A percentile compares a stretch with the other conserved stretches of the same genome.
phyloP scores from a whole-genome alignment of 2,329 filamentous ascomycete genomes.

The Colletotrichum melonis region DNA sequence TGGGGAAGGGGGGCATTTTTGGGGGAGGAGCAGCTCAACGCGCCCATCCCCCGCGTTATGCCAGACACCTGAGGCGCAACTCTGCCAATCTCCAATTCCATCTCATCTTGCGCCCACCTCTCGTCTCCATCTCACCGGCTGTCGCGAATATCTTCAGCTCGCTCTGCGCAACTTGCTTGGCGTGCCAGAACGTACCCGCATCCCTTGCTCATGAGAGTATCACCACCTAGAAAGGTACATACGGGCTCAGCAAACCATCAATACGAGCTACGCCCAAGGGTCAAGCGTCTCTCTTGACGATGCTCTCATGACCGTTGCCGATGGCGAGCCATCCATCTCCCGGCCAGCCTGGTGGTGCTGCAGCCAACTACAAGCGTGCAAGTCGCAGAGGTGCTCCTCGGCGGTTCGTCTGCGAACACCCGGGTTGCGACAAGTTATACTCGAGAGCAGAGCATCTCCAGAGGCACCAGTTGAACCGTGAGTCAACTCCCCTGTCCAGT shows the following conservation, averaged over 20 bases:
- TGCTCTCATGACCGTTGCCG: slow-evolving; percentile 14
- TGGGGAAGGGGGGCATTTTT: slow-evolving; percentile 22
- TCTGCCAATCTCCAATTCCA: slow-evolving; percentile 4
- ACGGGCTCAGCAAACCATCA: neutral
- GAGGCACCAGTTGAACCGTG: slow-evolving; percentile 82
- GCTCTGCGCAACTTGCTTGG: neutral
- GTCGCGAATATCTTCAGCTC: neutral
- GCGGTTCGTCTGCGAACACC: slow-evolving; percentile 73
- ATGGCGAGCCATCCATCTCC: slow-evolving; percentile 28
- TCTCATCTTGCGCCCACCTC: slow-evolving; percentile 6
- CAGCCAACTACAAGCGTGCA: slow-evolving; percentile 58
- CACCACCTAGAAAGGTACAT: neutral
- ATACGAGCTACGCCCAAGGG: neutral
- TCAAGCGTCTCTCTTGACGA: neutral
- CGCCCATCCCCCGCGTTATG: slow-evolving; percentile 1
- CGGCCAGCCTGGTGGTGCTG: slow-evolving; percentile 27
- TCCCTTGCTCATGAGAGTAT: neutral
- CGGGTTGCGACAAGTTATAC: slow-evolving; percentile 82
- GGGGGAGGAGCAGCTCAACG: neutral
- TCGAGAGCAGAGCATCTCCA: slow-evolving; percentile 85
- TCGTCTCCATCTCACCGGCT: neutral
- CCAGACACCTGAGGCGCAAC: slow-evolving; percentile 20
- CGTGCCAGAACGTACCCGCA: neutral
- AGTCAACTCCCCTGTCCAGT: neutral
- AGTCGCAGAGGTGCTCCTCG: slow-evolving; percentile 62